Evolutionary conservation across 306 rosid species (phyloP).

Genomic region (Herpetospermum pedunculosum): DNA sequence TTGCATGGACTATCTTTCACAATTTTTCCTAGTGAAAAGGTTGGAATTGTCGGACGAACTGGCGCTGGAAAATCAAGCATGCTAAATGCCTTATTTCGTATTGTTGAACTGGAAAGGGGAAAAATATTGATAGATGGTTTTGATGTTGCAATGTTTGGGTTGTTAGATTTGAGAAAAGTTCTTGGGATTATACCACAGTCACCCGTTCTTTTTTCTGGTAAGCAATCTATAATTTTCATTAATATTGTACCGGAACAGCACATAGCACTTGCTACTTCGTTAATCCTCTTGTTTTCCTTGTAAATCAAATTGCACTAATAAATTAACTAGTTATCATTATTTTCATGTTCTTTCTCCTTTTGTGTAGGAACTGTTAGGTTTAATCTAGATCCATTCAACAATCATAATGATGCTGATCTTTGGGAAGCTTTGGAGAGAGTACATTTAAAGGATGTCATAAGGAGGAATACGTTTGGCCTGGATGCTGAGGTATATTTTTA

Average conservation of each 20-base stretch:
- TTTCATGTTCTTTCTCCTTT: background rate
- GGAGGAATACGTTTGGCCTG: constrained; percentile 31
- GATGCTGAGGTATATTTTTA: constrained; percentile 29
- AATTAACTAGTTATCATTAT: background rate
- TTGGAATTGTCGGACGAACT: constrained; percentile 42
- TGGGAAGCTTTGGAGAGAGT: constrained; percentile 50
- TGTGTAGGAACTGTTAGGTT: constrained; percentile 40
- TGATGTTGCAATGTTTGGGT: constrained; percentile 30
- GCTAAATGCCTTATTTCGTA: constrained; percentile 36
- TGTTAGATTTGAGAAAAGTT: constrained; percentile 30
- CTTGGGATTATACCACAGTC: constrained; percentile 41
- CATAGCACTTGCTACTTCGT: background rate
- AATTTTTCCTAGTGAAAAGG: constrained; percentile 30
- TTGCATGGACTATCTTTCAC: constrained; percentile 32
- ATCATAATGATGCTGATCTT: constrained; percentile 41
- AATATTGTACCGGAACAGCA: background rate
- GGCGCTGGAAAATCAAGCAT: constrained; percentile 46
- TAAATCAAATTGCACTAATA: background rate
- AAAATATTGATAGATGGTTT: constrained; percentile 31
- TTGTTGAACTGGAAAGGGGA: constrained; percentile 38
- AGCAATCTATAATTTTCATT: background rate
- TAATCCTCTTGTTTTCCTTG: background rate
- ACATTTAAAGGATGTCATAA: constrained; percentile 35
- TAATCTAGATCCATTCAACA: constrained; percentile 43
- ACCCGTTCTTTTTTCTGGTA: constrained; percentile 42